Evolutionary conservation across 768 basidiomycete genomes (phyloP).

Genomic region (Lepiota brunneoincarnata): DNA sequence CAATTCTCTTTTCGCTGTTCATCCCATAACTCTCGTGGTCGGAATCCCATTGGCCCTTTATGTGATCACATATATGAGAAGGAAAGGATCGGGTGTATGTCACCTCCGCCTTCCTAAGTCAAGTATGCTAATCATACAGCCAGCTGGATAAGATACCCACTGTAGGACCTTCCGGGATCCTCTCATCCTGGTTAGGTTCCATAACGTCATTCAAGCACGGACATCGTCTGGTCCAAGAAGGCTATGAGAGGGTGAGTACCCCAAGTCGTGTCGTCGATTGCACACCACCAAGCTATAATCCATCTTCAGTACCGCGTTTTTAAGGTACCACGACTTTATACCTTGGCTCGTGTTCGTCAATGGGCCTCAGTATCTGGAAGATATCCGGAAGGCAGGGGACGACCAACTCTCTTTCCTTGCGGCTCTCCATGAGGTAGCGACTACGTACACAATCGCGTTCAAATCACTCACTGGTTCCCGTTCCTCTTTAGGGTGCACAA

Average conservation of each 20-base stretch:
- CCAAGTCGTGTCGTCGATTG: neutral
- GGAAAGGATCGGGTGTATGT: too few relatives aligned
- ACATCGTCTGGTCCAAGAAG: slow-evolving; percentile 2
- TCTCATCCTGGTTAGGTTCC: neutral
- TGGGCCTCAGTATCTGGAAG: slow-evolving; percentile 42
- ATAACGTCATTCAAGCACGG: neutral
- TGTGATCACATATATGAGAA: too few relatives aligned
- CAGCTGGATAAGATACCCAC: slow-evolving; percentile 2
- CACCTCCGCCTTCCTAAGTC: neutral
- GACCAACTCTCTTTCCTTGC: slow-evolving; percentile 28
- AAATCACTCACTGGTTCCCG: neutral
- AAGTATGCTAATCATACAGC: neutral
- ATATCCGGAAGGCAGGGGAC: slow-evolving; percentile 38
- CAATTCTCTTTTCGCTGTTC: too few relatives aligned
- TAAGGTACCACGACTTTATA: slow-evolving; percentile 18
- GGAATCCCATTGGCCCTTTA: too few relatives aligned
- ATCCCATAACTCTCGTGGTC: too few relatives aligned
- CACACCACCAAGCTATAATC: too few relatives aligned
- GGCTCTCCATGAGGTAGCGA: slow-evolving; percentile 24
- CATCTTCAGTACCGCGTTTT: slow-evolving; percentile 20
- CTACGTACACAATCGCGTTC: neutral
- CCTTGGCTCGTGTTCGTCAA: slow-evolving; percentile 29
- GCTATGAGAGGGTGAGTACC: slow-evolving; percentile 10
- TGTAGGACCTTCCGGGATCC: neutral
- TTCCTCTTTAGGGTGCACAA: slow-evolving; percentile 24